These are phyloP conservation scores for Penicillium mononematosum DNA, from an alignment of 495 filamentous ascomycete genomes.

Conservation along the genomic window DNA sequence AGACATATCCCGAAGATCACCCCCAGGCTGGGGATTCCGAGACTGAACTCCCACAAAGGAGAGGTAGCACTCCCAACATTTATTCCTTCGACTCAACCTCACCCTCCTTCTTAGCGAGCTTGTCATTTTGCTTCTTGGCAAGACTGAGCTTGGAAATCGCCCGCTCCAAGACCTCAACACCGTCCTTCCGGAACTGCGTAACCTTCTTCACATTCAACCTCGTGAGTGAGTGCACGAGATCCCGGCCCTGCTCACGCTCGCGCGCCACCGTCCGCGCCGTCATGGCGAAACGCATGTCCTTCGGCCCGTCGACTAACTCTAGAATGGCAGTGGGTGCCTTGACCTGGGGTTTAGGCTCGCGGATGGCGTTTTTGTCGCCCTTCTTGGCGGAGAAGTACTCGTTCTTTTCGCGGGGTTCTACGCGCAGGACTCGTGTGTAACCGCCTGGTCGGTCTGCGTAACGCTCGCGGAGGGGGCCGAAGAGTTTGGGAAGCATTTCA, in stretches of 20 bases:
- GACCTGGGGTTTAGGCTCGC: constrained; percentile 50
- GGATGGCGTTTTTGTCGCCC: constrained; percentile 19
- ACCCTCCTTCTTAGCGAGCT: constrained; percentile 13
- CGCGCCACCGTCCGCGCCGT: constrained; percentile 76
- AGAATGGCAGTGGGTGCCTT: constrained; percentile 87
- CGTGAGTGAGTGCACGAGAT: constrained; percentile 66
- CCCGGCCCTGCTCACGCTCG: constrained; percentile 48
- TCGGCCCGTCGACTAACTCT: constrained; percentile 94
- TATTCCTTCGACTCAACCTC: constrained; percentile 8
- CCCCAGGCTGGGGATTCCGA: neutral
- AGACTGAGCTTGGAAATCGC: constrained; percentile 64
- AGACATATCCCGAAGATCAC: neutral
- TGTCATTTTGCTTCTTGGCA: constrained; percentile 14
- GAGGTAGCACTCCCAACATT: constrained; percentile 1
- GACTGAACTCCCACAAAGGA: neutral
- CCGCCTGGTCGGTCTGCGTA: constrained; percentile 82
- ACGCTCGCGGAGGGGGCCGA: constrained; percentile 74
- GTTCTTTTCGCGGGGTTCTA: constrained; percentile 61
- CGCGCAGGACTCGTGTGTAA: constrained; percentile 89
- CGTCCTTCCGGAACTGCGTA: constrained; percentile 69
- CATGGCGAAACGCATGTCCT: constrained; percentile 92
- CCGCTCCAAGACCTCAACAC: constrained; percentile 62
- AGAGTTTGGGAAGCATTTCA: constrained; percentile 77
- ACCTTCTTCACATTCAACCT: constrained; percentile 78
- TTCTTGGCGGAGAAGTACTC: constrained; percentile 26